Conservation (phyloP, 495 filamentous ascomycete species). For the Penicilliopsis zonata region DNA sequence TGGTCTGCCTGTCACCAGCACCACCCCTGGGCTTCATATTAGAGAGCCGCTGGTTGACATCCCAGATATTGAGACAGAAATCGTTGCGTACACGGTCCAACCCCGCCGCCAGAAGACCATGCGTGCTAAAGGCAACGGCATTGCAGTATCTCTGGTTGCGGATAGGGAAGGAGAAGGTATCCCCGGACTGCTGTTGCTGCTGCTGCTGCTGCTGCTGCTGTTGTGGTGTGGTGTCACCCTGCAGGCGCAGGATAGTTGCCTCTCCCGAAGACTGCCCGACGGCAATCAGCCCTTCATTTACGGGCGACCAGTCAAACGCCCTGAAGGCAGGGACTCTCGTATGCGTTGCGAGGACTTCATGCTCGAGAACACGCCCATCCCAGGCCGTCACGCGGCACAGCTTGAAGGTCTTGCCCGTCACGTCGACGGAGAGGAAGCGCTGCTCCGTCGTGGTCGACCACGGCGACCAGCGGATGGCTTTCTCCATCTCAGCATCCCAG, state of each 20-base stretch:
- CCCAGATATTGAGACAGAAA: conserved; percentile 88
- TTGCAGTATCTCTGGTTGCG: conserved; percentile 86
- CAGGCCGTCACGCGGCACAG: conserved; percentile 61
- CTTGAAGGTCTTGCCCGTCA: conserved; percentile 65
- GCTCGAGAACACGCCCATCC: conserved; percentile 46
- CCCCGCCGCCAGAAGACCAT: conserved; percentile 70
- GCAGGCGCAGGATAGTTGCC: conserved; percentile 67
- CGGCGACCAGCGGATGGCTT: conserved; percentile 80
- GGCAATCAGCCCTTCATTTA: conserved; percentile 63
- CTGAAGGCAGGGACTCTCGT: conserved; percentile 75
- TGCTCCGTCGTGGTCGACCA: conserved; percentile 52
- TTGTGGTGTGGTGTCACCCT: conserved; percentile 43
- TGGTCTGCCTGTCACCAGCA: conserved; percentile 23
- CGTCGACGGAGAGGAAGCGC: conserved; percentile 75
- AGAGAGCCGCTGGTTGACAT: conserved; percentile 55
- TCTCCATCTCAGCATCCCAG: too few species aligned
- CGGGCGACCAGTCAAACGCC: conserved; percentile 91
- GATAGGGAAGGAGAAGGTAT: conserved; percentile 58
- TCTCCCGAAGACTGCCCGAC: conserved; percentile 79
- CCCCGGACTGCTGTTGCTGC: too few species aligned
- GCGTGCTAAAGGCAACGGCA: conserved; percentile 75
- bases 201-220: too few species aligned
- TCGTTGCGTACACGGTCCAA: conserved; percentile 88
- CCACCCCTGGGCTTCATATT: conserved; percentile 5
- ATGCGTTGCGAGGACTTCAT: conserved; percentile 57